phyloP scores from a whole-genome alignment of 176 grass and related monocot species.

The Oryza brachyantha region DNA sequence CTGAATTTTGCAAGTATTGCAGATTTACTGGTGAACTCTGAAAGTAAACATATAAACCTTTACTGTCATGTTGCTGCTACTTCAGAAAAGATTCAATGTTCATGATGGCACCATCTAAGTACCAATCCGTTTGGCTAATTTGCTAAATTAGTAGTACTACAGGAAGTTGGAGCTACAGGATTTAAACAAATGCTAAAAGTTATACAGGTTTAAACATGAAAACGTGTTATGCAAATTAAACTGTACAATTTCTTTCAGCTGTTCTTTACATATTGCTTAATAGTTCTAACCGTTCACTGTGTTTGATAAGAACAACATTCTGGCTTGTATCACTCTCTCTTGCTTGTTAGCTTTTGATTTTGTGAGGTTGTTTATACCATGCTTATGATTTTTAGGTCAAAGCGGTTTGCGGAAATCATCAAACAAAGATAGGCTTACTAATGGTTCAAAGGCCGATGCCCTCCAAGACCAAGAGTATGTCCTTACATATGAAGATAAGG shows the following conservation, averaged over 20 bases:
- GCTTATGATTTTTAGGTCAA: constrained; percentile 38
- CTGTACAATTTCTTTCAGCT: not conserved
- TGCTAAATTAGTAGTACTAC: not conserved
- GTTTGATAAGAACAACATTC: not conserved
- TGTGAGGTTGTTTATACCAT: not conserved
- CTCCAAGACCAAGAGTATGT: constrained; percentile 68
- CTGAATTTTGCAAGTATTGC: not conserved
- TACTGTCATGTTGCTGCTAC: not conserved
- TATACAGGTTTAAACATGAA: not conserved
- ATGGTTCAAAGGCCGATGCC: constrained; percentile 46
- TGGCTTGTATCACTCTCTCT: not conserved
- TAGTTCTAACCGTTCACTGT: not conserved
- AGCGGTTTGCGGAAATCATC: constrained; percentile 34
- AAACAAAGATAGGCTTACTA: constrained; percentile 41
- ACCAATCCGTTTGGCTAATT: not conserved
- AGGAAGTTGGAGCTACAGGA: not conserved
- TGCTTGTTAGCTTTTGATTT: not conserved
- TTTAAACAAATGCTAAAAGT: not conserved
- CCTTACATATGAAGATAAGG: constrained; percentile 78
- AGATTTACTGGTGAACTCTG: constrained; percentile 3
- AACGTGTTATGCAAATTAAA: not conserved
- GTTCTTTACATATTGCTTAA: not conserved
- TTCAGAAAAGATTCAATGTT: not conserved
- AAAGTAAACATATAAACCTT: not conserved
- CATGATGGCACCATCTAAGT: not conserved